These are phyloP conservation scores for Clavariopsis aquatica DNA, from an alignment of 495 filamentous ascomycete species.

Conservation along the genomic window DNA sequence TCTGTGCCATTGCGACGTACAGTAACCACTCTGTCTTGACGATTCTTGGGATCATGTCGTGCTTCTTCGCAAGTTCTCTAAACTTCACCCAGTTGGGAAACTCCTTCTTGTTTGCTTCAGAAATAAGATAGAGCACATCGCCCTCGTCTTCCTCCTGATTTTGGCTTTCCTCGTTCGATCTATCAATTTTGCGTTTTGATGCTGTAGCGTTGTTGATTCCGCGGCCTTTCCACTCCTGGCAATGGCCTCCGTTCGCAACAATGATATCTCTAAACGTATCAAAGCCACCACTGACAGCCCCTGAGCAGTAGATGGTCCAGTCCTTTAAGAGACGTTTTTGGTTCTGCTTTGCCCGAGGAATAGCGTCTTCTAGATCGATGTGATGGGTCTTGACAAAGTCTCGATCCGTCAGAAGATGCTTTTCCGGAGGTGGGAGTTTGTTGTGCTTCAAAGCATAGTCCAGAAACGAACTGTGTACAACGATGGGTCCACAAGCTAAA, in stretches of 20 bases:
- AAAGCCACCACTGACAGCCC: slow-evolving; percentile 72
- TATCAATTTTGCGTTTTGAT: slow-evolving; percentile 35
- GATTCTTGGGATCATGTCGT: slow-evolving; percentile 72
- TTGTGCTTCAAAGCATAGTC: slow-evolving; percentile 66
- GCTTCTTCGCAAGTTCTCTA: slow-evolving; percentile 68
- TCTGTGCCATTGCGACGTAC: slow-evolving; percentile 83
- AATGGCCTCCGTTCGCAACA: slow-evolving; percentile 82
- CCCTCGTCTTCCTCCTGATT: slow-evolving; percentile 57
- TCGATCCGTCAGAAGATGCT: slow-evolving; percentile 68
- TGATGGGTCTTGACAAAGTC: slow-evolving; percentile 68
- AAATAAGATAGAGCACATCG: slow-evolving; percentile 39
- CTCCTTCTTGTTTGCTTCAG: slow-evolving; percentile 55
- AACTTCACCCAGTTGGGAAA: slow-evolving; percentile 78
- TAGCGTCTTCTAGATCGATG: slow-evolving; percentile 65
- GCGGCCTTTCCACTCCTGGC: slow-evolving; percentile 73
- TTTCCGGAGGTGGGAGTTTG: slow-evolving; percentile 58
- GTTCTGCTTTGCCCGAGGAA: slow-evolving; percentile 71
- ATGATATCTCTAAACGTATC: slow-evolving; percentile 83
- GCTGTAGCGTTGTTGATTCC: slow-evolving; percentile 56
- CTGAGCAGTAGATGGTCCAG: slow-evolving; percentile 77
- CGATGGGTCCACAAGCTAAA: slow-evolving; percentile 71
- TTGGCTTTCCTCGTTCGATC: slow-evolving; percentile 52
- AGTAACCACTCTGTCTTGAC: slow-evolving; percentile 86
- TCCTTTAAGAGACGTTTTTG: slow-evolving; percentile 69
- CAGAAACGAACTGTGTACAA: slow-evolving; percentile 77